These are phyloP conservation scores for Fusarium dlaminii DNA, from an alignment of 2,329 filamentous ascomycete genomes.

Conservation along the genomic window DNA sequence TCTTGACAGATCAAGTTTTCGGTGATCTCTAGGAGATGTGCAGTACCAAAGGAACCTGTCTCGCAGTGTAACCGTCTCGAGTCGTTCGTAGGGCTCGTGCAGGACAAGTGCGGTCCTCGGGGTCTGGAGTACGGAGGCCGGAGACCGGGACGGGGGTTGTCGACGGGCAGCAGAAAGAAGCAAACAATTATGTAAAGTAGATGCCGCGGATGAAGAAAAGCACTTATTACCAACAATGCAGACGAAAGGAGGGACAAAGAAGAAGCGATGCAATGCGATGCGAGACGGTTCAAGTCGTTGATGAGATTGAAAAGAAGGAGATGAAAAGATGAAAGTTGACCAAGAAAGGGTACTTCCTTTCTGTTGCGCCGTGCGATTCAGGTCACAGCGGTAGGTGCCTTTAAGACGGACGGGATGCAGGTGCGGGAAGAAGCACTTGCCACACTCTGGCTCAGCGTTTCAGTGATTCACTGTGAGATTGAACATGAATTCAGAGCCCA, in stretches of 20 bases:
- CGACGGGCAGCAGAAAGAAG: constrained; percentile 21
- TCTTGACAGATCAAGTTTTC: background rate
- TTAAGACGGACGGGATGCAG: background rate
- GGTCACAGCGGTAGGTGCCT: constrained; percentile 26
- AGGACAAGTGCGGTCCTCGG: constrained; percentile 20
- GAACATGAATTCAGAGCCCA: background rate
- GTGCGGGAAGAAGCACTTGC: constrained; percentile 29
- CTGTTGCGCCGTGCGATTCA: constrained; percentile 40
- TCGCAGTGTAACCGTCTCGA: constrained; percentile 33
- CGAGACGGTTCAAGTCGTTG: constrained; percentile 16
- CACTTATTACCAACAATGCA: constrained; percentile 28
- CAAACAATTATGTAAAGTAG: constrained; percentile 19
- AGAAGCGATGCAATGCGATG: constrained; percentile 10
- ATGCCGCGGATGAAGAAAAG: constrained; percentile 26
- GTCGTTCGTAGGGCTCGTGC: constrained; percentile 29
- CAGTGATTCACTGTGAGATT: background rate
- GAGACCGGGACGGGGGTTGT: constrained; percentile 20
- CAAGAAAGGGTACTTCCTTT: constrained; percentile 18
- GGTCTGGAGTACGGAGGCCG: constrained; percentile 22
- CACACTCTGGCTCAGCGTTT: constrained; percentile 23
- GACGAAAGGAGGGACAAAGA: constrained; percentile 31
- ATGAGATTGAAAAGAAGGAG: constrained; percentile 28
- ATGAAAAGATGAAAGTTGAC: constrained; percentile 24
- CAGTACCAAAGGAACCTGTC: constrained; percentile 10
- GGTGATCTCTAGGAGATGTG: constrained; percentile 1